Percentiles rank a stretch among this genome's conserved stretches.
These are phyloP conservation scores for Solanum sejunctum DNA, from an alignment of 257 asterid genomes.

Conservation along the genomic window DNA sequence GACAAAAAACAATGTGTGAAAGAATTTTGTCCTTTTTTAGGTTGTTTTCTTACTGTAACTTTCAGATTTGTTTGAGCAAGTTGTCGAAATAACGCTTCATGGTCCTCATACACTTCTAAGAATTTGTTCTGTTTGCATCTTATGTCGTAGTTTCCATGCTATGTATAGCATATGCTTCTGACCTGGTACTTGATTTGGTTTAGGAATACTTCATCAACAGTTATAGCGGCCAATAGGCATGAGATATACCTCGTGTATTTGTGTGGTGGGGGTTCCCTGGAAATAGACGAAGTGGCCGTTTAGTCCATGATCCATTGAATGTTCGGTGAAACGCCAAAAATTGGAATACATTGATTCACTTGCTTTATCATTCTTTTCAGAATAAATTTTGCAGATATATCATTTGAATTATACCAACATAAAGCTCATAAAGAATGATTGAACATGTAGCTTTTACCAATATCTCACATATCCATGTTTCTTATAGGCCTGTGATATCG, in stretches of 20 bases:
- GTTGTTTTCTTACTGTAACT: not conserved
- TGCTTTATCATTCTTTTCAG: not conserved
- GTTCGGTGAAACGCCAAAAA: not conserved
- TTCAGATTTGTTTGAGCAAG: not conserved
- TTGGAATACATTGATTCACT: not conserved
- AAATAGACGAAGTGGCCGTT: not conserved
- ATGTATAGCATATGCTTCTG: not conserved
- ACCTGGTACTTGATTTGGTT: not conserved
- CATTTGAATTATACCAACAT: not conserved
- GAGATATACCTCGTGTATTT: not conserved
- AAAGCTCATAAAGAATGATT: not conserved
- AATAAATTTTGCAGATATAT: not conserved
- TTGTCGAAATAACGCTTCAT: not conserved
- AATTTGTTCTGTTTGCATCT: not conserved
- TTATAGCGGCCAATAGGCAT: not conserved
- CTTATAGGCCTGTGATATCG: constrained; percentile 61
- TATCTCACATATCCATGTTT: not conserved
- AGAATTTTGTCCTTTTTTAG: not conserved
- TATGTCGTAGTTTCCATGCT: not conserved
- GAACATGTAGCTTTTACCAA: too few species aligned
- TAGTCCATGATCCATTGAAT: not conserved
- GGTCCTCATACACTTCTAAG: not conserved
- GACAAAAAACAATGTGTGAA: not conserved
- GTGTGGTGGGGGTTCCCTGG: not conserved
- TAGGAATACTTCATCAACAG: not conserved